These are phyloP conservation scores for Nyssa sinensis DNA, from an alignment of 148 eudicot genomes.

Conservation along the genomic window DNA sequence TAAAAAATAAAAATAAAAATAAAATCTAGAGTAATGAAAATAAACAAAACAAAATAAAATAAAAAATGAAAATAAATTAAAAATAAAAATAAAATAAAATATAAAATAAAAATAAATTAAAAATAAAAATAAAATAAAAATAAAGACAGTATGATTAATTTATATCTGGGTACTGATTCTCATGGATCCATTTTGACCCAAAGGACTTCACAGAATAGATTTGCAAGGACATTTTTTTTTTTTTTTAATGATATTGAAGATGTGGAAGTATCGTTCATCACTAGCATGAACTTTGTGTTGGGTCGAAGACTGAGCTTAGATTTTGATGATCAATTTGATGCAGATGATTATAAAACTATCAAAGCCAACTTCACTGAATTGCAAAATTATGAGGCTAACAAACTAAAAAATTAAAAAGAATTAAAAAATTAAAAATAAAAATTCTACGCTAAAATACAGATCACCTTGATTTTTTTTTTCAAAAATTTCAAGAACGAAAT, in stretches of 20 bases:
- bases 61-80: too few species aligned
- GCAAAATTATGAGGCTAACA: slow-evolving; percentile 17
- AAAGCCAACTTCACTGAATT: slow-evolving; percentile 6
- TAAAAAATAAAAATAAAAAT: too few species aligned
- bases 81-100: too few species aligned
- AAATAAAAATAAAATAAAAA: too few species aligned
- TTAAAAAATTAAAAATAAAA: too few species aligned
- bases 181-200: slow-evolving; percentile 12
- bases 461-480: too few species aligned
- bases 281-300: slow-evolving; percentile 35
- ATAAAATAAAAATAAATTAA: too few species aligned
- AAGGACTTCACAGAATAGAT: slow-evolving; percentile 20
- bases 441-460: too few species aligned
- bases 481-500: too few species aligned
- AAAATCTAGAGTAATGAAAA: too few species aligned
- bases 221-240: slow-evolving; percentile 24
- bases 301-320: slow-evolving; percentile 32
- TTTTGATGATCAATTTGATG: slow-evolving; percentile 32
- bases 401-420: too few species aligned
- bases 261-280: slow-evolving; percentile 36
- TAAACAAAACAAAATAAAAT: too few species aligned
- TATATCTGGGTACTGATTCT: slow-evolving; percentile 29
- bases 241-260: slow-evolving; percentile 33
- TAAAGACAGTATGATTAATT: slow-evolving; percentile 22
- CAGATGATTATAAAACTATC: slow-evolving; percentile 23